Evolutionary conservation across 192 early-diverging fungal genomes (phyloP), one percentile per base, ranked within the genome.

Genomic region (Backusella morwellensis): DNA sequence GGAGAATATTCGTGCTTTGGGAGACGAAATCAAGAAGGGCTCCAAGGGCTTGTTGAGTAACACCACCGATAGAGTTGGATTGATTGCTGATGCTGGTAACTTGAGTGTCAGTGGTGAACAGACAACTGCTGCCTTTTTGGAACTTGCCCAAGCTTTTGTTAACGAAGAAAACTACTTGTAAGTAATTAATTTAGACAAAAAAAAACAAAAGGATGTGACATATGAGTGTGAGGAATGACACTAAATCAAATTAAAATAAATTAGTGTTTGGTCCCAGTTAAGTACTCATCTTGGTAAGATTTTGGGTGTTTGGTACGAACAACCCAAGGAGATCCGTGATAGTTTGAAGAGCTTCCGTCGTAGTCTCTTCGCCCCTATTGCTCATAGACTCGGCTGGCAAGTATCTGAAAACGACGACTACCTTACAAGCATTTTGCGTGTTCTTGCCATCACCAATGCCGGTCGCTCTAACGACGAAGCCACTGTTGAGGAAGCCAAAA

Each of bases 21-120:
- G 86, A 4, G 76, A 82, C 2, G 89, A 86, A 2, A 85, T 91
- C 36, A 88, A 84, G 47, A 56, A 85, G 68, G 83, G 76, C 1
- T 19, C 59, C 8, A 82, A 86, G 56, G 87, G 86, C n/a, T 80
- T 96, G 71, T 74, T 88, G 26, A 87, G 82, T 9, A 88, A 87
- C 42, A 80, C 86, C 7, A 75, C 85, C 56, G 98, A 99, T 83
- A 91, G 92, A 47, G 86, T 96, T 50, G 95, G 94, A 70, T 81
- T 98, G 9, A 72, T 99, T 72, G 86, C 90, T 40, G 98, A 99
- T 87, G 85, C 92, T 21, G 93, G 91, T 35, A 89, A 93, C 9
- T 82, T 98, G 59, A 91, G 91, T 23, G 80, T 84, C 40, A 92
- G 95, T 81, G 98, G 97, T 4, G 86, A 95, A 35, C 88, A 86